These are phyloP conservation scores for Tetrapisispora taiwanensis DNA, from an alignment of 805 yeast genomes.

Conservation along the genomic window DNA sequence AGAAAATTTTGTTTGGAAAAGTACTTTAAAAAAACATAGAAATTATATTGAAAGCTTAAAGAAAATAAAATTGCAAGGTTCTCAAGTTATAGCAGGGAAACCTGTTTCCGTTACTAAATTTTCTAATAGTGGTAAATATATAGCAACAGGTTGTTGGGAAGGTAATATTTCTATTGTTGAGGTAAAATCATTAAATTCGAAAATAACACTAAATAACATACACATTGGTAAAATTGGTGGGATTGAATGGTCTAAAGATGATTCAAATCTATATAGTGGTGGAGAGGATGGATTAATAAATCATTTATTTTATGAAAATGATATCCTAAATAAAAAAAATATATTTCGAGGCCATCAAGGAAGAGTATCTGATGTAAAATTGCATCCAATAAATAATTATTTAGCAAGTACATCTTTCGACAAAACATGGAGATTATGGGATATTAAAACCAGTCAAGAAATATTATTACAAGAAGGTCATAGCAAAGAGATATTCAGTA, in stretches of 20 bases:
- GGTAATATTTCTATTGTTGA: slow-evolving; percentile 54
- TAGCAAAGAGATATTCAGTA: slow-evolving; percentile 53
- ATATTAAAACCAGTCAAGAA: slow-evolving; percentile 39
- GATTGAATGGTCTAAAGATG: slow-evolving; percentile 48
- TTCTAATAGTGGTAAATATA: slow-evolving; percentile 25
- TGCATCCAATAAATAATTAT: slow-evolving; percentile 53
- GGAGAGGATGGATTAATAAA: slow-evolving; percentile 38
- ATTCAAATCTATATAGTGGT: slow-evolving; percentile 30
- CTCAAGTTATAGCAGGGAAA: slow-evolving; percentile 61
- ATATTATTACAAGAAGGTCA: slow-evolving; percentile 80
- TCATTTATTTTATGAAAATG: slow-evolving; percentile 26
- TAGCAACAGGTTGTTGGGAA: slow-evolving; percentile 78
- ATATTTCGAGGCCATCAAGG: slow-evolving; percentile 36
- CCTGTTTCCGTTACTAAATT: slow-evolving; percentile 54
- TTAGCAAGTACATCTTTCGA: slow-evolving; percentile 72
- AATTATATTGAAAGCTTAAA: slow-evolving; percentile 27
- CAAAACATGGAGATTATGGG: slow-evolving; percentile 86
- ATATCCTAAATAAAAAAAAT: slow-evolving; percentile 11
- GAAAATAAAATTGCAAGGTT: slow-evolving; percentile 42
- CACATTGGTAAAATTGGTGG: slow-evolving; percentile 60
- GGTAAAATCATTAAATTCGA: slow-evolving; percentile 29
- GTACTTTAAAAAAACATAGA: slow-evolving; percentile 41
- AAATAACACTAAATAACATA: slow-evolving; percentile 10
- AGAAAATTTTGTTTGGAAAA: slow-evolving; percentile 30
- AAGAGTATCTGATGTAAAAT: slow-evolving; percentile 50